Base-by-base conservation (phyloP, 164 flowering plant species). In the Aristolochia contorta region DNA sequence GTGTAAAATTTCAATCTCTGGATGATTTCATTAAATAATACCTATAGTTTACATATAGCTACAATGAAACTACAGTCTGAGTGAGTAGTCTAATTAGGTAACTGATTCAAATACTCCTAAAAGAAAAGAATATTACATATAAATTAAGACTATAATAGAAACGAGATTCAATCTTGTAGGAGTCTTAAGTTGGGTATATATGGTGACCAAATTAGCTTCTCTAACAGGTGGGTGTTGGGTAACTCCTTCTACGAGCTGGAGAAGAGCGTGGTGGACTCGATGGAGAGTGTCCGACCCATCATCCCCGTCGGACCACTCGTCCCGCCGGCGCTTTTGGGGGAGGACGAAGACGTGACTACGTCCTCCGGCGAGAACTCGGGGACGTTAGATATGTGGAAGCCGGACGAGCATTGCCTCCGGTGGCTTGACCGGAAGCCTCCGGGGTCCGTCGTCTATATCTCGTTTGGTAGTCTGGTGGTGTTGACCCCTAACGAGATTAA, bases 161-260 rank as follows among this genome's bases (percentile, higher is more conserved):
- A n/a, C n/a, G n/a, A n/a, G n/a, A n/a, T n/a, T n/a, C n/a, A n/a
- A n/a, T n/a, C n/a, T n/a, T n/a, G n/a, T n/a, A n/a, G n/a, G n/a
- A n/a, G n/a, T n/a, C n/a, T n/a, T n/a, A n/a, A n/a, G n/a, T n/a
- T n/a, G n/a, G n/a, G n/a, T n/a, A n/a, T n/a, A n/a, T n/a, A n/a
- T n/a, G n/a, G n/a, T n/a, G n/a, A n/a, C n/a, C n/a, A n/a, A n/a
- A n/a, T n/a, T n/a, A n/a, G n/a, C n/a, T n/a, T n/a, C n/a, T n/a
- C n/a, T n/a, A n/a, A n/a, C n/a, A n/a, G n/a, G 71, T 33, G 57
- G 56, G 72, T 82, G 8, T 68, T 82, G 0, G 71, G 78, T 0
- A 79, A 82, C 65, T 72, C 79, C 1, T 79, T 78, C 57, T 74
- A 78, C 20, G 72, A 63, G 2, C 37, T 79, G 18, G 86, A 82